These are phyloP conservation scores for Xylariaceae sp. DNA, from an alignment of 2,329 filamentous ascomycete species.

Conservation along the genomic window DNA sequence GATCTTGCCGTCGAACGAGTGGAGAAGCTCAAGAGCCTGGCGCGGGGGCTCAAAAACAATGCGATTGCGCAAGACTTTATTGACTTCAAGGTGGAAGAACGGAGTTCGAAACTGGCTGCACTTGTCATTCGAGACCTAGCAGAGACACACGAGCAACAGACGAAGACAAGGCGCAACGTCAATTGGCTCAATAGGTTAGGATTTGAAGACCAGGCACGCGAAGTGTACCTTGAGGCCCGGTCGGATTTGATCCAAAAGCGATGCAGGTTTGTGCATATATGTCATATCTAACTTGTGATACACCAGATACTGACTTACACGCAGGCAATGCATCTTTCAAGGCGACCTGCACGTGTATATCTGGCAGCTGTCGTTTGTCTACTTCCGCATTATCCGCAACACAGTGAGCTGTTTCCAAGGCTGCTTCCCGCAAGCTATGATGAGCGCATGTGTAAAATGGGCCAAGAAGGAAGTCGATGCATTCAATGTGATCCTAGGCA, in stretches of 20 bases:
- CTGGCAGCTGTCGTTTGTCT: constrained; percentile 91
- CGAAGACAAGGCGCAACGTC: constrained; percentile 75
- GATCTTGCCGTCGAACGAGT: constrained; percentile 79
- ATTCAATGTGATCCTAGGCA: constrained; percentile 77
- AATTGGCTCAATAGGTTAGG: constrained; percentile 81
- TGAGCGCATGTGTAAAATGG: constrained; percentile 96
- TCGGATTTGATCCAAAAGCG: constrained; percentile 75
- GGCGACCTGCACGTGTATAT: constrained; percentile 91
- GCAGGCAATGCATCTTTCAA: constrained; percentile 88
- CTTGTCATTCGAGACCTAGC: constrained; percentile 74
- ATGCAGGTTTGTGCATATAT: constrained; percentile 59
- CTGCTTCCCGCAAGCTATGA: constrained; percentile 81
- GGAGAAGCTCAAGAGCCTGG: constrained; percentile 78
- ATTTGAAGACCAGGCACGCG: constrained; percentile 84
- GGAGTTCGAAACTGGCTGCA: constrained; percentile 70
- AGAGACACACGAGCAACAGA: constrained; percentile 71
- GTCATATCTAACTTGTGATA: neutral
- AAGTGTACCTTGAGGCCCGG: constrained; percentile 79
- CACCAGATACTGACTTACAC: constrained; percentile 18
- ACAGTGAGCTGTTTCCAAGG: constrained; percentile 84
- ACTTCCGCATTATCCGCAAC: constrained; percentile 91
- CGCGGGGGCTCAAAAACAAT: constrained; percentile 79
- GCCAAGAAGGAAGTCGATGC: constrained; percentile 91
- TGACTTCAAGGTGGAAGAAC: constrained; percentile 82
- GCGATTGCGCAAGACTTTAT: constrained; percentile 87